Base-by-base conservation (phyloP, 306 rosid genomes). In the Ziziphus jujuba region DNA sequence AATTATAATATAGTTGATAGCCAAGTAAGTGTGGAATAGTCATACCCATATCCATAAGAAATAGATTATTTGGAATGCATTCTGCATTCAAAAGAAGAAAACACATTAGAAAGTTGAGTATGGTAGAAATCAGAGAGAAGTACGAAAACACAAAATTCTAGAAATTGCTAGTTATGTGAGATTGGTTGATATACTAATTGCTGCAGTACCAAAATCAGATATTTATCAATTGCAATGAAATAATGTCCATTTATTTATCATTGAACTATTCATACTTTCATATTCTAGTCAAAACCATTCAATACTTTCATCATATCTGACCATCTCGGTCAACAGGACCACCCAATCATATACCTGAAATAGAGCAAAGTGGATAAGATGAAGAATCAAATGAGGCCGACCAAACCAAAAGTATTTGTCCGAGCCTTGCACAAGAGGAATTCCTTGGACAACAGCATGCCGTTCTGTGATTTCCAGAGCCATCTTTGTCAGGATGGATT, bases 371-470 rank as follows among this genome's bases (percentile, higher is more conserved):
- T 93, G 99, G 78, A 93, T 93, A 56, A 93, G 92, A 63, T 88
- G 84, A 85, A 93, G 99, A 82, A 93, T 66, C 68, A 93, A 78
- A 48, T 84, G 89, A 24, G 99, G 99, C 62, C 74, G 85, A 65
- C 89, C 92, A 63, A 93, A 93, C 99, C 99, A 93, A 74, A 93
- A 93, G 66, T 93, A 90, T 66, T 63, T 76, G 73, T 93, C 96
- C 5, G 97, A 93, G 47, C 90, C 96, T 78, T 85, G 89, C 74
- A 93, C 99, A 40, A 93, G 92, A 43, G 99, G 99, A 75, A 93
- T 93, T 64, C 99, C 99, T 76, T 93, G 96, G 50, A 93, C 89
- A 62, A 93, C 96, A 48, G 97, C 96, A 64, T 93, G 99, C 56
- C 72, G 88, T 71, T 93, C 99, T 12, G 90, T 77, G 74, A 93